Percentiles rank a stretch among this genome's conserved stretches.
Conservation (phyloP, 129 eudicot genomes). For the Mikania micrantha region DNA sequence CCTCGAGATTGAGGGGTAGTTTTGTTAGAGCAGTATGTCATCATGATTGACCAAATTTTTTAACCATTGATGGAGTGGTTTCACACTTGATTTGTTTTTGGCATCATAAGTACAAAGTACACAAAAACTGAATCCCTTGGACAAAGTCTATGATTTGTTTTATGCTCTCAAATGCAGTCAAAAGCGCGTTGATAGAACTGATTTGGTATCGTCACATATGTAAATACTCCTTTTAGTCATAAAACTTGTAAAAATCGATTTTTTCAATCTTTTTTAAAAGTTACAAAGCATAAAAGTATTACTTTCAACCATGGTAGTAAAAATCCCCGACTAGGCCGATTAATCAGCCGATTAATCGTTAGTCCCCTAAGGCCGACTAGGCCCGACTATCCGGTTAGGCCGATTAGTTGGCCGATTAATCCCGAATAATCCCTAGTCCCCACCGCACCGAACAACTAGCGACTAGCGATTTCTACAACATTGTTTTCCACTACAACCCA, state of each 20-base stretch:
- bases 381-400: no score
- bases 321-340: no score
- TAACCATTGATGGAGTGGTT: conserved; percentile 7
- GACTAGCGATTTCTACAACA: no score
- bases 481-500: no score
- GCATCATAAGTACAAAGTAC: conserved; percentile 11
- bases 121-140: conserved; percentile 21
- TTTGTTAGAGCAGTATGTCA: conserved; percentile 42
- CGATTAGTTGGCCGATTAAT: no score
- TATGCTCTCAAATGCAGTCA: not conserved
- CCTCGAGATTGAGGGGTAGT: conserved; percentile 33
- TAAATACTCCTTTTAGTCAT: not conserved
- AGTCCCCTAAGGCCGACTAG: no score
- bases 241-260: not conserved
- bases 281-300: not conserved
- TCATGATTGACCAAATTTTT: conserved; percentile 24
- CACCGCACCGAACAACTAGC: no score
- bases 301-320: no score
- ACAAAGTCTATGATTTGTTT: conserved; percentile 16
- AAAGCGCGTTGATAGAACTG: not conserved
- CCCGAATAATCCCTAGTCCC: no score
- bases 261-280: not conserved
- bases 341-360: no score
- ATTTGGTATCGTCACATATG: not conserved
- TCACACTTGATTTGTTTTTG: conserved; percentile 1